Percentiles rank a stretch among this genome's conserved stretches.
Evolutionary conservation across 345 rosid species (phyloP).

Genomic region (Aquilaria sinensis): DNA sequence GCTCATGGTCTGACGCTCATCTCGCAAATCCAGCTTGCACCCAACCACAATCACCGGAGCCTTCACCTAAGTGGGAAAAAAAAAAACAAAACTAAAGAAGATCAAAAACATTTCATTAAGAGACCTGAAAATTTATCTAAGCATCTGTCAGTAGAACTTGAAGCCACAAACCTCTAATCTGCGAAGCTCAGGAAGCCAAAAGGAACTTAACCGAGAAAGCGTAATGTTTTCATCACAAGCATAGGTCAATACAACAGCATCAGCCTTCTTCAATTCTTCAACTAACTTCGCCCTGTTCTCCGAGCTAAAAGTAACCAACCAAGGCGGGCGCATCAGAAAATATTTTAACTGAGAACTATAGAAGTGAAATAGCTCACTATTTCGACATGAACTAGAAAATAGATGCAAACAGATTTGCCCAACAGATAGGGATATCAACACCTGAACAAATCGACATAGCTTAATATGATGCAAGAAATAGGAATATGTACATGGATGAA

Average conservation of each 20-base stretch:
- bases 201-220: slow-evolving; percentile 49
- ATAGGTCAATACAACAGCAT: slow-evolving; percentile 65
- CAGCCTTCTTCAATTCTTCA: slow-evolving; percentile 77
- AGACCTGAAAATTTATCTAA: neutral
- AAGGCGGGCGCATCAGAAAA: slow-evolving; percentile 5
- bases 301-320: slow-evolving; percentile 30
- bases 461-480: neutral
- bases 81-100: slow-evolving; percentile 1
- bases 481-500: slow-evolving; percentile 47
- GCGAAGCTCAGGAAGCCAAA: slow-evolving; percentile 81
- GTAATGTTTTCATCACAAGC: slow-evolving; percentile 68
- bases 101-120: neutral
- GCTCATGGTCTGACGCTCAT: slow-evolving; percentile 41
- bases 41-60: slow-evolving; percentile 78
- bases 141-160: neutral
- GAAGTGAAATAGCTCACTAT: neutral
- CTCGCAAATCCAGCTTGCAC: slow-evolving; percentile 80
- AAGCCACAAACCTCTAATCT: slow-evolving; percentile 44
- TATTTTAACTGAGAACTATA: neutral
- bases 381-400: neutral
- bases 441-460: neutral
- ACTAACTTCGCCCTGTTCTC: slow-evolving; percentile 65
- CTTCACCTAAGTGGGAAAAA: slow-evolving; percentile 37
- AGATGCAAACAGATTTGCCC: neutral
- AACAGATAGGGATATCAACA: too few relatives aligned